These are phyloP conservation scores for Suillus cothurnatus DNA, from an alignment of 768 basidiomycete species.

Conservation along the genomic window DNA sequence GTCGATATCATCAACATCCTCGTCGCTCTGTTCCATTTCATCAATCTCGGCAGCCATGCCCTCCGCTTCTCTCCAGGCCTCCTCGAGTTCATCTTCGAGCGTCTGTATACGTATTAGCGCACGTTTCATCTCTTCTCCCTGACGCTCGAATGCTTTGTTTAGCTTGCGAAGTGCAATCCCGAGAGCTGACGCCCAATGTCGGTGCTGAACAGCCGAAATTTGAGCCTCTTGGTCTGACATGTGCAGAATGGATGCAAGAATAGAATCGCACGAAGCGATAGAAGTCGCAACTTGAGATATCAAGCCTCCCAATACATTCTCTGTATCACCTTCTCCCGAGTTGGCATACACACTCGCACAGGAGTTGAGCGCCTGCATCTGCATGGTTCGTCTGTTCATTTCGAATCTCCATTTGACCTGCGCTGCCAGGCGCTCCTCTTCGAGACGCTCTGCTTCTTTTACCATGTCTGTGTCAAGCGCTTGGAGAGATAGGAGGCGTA, in stretches of 20 bases:
- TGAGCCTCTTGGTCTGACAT: slow-evolving; percentile 67
- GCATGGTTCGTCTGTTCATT: slow-evolving; percentile 65
- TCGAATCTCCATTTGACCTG: slow-evolving; percentile 73
- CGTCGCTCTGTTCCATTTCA: slow-evolving; percentile 45
- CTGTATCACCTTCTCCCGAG: slow-evolving; percentile 37
- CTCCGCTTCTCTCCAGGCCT: slow-evolving; percentile 81
- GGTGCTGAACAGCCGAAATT: slow-evolving; percentile 58
- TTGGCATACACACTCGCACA: slow-evolving; percentile 37
- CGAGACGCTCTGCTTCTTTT: slow-evolving; percentile 59
- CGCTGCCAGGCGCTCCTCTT: slow-evolving; percentile 49
- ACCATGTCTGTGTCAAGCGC: slow-evolving; percentile 61
- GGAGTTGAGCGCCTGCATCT: slow-evolving; percentile 69
- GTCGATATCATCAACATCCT: slow-evolving; percentile 29
- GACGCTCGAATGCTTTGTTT: slow-evolving; percentile 70
- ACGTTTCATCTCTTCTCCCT: slow-evolving; percentile 56
- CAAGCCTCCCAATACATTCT: slow-evolving; percentile 42
- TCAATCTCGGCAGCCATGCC: slow-evolving; percentile 74
- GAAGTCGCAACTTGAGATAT: slow-evolving; percentile 63
- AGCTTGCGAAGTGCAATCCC: slow-evolving; percentile 79
- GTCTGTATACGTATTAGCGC: slow-evolving; percentile 50
- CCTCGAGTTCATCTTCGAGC: slow-evolving; percentile 71
- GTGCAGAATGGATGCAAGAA: slow-evolving; percentile 57
- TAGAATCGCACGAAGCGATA: slow-evolving; percentile 57
- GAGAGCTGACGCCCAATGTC: slow-evolving; percentile 76
- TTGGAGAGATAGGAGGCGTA: slow-evolving; percentile 67